These are phyloP conservation scores for Pezizomycotina sp. DNA, from an alignment of 2,329 filamentous ascomycete species.

Conservation along the genomic window DNA sequence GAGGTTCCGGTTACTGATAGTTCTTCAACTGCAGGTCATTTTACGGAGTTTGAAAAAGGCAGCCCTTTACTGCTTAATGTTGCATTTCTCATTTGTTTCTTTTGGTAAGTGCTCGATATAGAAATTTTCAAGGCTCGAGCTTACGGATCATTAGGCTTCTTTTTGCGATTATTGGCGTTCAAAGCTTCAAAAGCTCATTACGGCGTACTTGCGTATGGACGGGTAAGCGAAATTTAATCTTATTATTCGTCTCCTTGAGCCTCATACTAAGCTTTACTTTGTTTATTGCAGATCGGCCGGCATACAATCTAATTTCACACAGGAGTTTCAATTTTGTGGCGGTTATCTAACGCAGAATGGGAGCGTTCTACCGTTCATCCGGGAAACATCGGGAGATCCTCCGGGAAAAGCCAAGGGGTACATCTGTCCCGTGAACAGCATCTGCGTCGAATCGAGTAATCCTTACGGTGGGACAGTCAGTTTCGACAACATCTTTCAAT, in stretches of 20 bases:
- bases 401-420: conserved; percentile 58
- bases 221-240: conserved; percentile 37
- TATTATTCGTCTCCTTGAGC: not conserved
- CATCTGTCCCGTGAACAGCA: conserved; percentile 66
- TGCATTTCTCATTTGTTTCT: conserved; percentile 86
- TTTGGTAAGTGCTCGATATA: conserved; percentile 43
- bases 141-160: conserved; percentile 35
- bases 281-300: conserved; percentile 31
- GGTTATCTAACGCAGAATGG: conserved; percentile 52
- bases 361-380: conserved; percentile 40
- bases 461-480: conserved; percentile 75
- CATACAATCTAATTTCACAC: conserved; percentile 41
- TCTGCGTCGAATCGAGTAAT: conserved; percentile 63
- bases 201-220: conserved; percentile 64
- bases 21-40: conserved; percentile 54
- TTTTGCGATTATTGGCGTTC: conserved; percentile 90
- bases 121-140: not conserved
- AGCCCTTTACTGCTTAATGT: conserved; percentile 83
- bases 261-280: conserved; percentile 29
- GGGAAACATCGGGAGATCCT: conserved; percentile 33
- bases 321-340: conserved; percentile 64
- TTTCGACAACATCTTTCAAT: conserved; percentile 89
- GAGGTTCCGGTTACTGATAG: conserved; percentile 2
- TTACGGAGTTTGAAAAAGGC: conserved; percentile 89
- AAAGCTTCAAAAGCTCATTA: conserved; percentile 80